Conservation (phyloP, 148 eudicot genomes). For the Cornus controversa region DNA sequence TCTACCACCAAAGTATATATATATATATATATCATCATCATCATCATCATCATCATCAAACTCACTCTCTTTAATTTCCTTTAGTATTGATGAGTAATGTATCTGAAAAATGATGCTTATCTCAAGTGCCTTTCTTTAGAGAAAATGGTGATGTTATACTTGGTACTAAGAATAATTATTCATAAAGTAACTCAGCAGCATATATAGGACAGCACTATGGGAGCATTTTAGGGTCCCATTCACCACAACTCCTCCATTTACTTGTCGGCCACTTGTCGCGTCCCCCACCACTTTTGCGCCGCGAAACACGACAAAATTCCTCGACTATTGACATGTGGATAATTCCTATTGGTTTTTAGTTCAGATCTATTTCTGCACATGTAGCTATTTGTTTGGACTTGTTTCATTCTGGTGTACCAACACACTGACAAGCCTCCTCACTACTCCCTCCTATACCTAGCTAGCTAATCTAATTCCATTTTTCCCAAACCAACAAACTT, state of each 20-base stretch:
- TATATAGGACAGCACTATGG: neutral
- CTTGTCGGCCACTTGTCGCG: slow-evolving; percentile 10
- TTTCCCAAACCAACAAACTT: no score
- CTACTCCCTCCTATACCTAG: no score
- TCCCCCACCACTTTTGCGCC: neutral
- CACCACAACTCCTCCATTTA: neutral
- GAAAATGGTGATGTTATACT: neutral
- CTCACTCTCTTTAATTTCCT: no score
- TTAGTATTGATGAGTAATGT: no score
- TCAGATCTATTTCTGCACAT: neutral
- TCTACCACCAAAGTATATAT: neutral
- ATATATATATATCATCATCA: no score
- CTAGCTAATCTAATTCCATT: no score
- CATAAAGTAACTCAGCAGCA: neutral
- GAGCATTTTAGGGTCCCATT: neutral
- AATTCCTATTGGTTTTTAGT: neutral
- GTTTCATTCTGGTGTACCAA: neutral
- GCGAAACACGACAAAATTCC: no score
- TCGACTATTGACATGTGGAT: neutral
- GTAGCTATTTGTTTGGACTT: neutral
- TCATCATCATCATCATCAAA: no score
- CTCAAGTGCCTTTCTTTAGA: neutral
- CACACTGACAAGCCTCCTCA: no score
- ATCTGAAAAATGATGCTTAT: neutral
- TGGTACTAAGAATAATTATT: no score